A percentile compares a stretch with the other conserved stretches of the same genome.
Evolutionary conservation across 2,329 filamentous ascomycete genomes (phyloP).

Genomic region (Fusarium torulosum): DNA sequence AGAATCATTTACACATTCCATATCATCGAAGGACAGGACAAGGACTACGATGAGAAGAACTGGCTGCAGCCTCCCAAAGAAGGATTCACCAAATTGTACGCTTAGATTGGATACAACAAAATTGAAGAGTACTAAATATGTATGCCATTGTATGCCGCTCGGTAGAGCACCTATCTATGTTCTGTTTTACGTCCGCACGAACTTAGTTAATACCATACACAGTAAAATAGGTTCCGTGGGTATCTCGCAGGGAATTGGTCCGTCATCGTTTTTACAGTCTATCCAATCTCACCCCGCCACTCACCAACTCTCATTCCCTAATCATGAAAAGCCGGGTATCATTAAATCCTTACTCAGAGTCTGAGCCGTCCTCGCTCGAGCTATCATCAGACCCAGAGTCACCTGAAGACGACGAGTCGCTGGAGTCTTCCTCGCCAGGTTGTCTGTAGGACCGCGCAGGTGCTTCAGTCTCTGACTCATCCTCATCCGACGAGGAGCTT

Average conservation of each 20-base stretch:
- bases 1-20: conserved; percentile 98
- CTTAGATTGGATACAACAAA: conserved; percentile 40
- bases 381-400: conserved; percentile 53
- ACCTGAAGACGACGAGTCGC: conserved; percentile 52
- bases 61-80: conserved; percentile 89
- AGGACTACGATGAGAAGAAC: conserved; percentile 85
- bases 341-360: conserved; percentile 39
- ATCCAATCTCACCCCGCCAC: conserved; percentile 33
- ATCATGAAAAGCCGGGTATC: conserved; percentile 25
- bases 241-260: conserved; percentile 43
- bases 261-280: conserved; percentile 44
- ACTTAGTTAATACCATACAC: conserved; percentile 22
- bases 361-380: conserved; percentile 41
- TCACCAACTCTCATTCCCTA: conserved; percentile 23
- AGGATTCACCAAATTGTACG: conserved; percentile 80
- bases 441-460: conserved; percentile 48
- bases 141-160: conserved; percentile 11
- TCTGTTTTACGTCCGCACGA: conserved; percentile 16
- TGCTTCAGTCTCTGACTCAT: conserved; percentile 49
- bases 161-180: conserved; percentile 16
- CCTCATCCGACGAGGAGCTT: conserved; percentile 53
- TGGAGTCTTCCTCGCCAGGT: conserved; percentile 45
- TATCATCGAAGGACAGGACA: conserved; percentile 84
- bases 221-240: conserved; percentile 34
- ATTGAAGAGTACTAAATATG: background rate